Evolutionary conservation across 2,329 filamentous ascomycete species (phyloP).

Genomic region (Thielaviopsis musarum): DNA sequence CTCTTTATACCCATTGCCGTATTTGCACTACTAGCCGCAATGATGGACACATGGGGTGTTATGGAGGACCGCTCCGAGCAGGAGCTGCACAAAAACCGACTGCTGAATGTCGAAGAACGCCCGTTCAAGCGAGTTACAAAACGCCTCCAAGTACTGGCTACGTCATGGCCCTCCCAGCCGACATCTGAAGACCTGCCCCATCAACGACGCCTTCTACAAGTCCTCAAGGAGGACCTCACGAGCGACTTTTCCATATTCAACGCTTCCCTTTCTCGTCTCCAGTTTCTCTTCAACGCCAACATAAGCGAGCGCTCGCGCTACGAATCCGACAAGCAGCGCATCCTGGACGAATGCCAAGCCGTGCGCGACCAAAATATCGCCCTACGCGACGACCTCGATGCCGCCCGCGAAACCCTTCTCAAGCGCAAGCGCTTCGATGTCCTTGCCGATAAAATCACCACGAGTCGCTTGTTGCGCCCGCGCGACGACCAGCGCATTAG

Average conservation of each 20-base stretch:
- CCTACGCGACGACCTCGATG: slow-evolving; percentile 58
- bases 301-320: slow-evolving; percentile 70
- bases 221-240: slow-evolving; percentile 66
- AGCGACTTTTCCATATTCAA: slow-evolving; percentile 84
- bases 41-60: slow-evolving; percentile 41
- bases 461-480: slow-evolving; percentile 60
- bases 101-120: slow-evolving; percentile 80
- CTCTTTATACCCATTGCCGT: neutral
- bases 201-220: slow-evolving; percentile 34
- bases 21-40: slow-evolving; percentile 1
- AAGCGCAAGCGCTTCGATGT: slow-evolving; percentile 78
- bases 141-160: slow-evolving; percentile 43
- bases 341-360: slow-evolving; percentile 58
- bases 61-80: slow-evolving; percentile 63
- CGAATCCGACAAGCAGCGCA: slow-evolving; percentile 60
- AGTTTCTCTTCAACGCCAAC: slow-evolving; percentile 74
- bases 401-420: slow-evolving; percentile 56
- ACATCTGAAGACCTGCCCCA: slow-evolving; percentile 29
- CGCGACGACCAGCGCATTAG: slow-evolving; percentile 69
- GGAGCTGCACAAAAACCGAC: slow-evolving; percentile 71
- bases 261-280: slow-evolving; percentile 69
- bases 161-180: slow-evolving; percentile 40
- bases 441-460: slow-evolving; percentile 71
- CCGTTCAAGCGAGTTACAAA: slow-evolving; percentile 81
- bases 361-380: slow-evolving; percentile 60